Evolutionary conservation across 257 asterid species (phyloP), one percentile per base, ranked within the genome.

Genomic region (Solanum dulcamara): DNA sequence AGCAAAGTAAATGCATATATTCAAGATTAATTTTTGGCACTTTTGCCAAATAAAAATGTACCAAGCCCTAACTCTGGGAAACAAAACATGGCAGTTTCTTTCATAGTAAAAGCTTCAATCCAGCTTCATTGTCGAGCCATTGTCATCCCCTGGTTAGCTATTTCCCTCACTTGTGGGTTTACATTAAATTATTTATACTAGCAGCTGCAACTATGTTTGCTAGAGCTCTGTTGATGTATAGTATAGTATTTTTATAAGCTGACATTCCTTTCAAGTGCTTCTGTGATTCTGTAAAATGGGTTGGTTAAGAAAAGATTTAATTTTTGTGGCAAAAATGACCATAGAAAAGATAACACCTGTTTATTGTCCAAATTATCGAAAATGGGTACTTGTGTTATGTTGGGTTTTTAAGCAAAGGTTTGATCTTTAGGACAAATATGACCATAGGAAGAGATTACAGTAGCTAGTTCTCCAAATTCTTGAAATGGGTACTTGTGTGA

Each of bases 101-200:
- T 90, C 82, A 66, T 92, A 62, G 66, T 81, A 48, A 89, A 74
- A 88, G 81, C 91, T 68, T 90, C 94, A 71, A 66, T 67, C 72
- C 89, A 87, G 72, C 87, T 88, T 80, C 95, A 90, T 28, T 85
- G 10, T 84, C 88, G 88, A 85, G 59, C 86, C 70, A 85, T 85
- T 75, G 53, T 88, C 33, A 84, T 88, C 83, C 94, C 95, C 67
- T 89, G 94, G 98, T 94, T 68, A 86, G 93, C 70, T 38, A 48
- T 86, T 37, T 80, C 7, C 38, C 15, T 42, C 72, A 77, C 51
- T 74, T 55, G 30, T 4, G 32, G 3, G 8, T 84, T 38, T 66
- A 11, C 81, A 83, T 66, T 9, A 28, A 80, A 13, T 67, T 57
- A 24, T 48, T 7, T 38, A 26, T 12, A 59, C 13, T 38, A 70